Conservation (phyloP, 208 protist species). For the Trypanosoma lewisi region DNA sequence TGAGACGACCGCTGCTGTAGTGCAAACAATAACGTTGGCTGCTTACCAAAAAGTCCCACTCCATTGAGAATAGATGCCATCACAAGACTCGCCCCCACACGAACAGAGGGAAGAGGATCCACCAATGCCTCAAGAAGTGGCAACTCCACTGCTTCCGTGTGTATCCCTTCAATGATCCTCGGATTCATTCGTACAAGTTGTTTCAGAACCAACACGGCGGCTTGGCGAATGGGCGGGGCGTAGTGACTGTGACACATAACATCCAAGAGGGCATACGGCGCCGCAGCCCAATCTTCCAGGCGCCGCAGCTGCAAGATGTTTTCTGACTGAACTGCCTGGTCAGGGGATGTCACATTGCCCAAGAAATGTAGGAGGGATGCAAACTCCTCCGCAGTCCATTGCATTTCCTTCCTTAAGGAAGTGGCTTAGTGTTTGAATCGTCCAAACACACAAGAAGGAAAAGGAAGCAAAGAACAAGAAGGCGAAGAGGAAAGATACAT, state of each 20-base stretch:
- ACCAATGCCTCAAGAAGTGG: conserved; percentile 8
- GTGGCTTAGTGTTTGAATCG: too few species aligned
- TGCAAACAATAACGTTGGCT: conserved; percentile 4
- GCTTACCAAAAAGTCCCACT: not conserved
- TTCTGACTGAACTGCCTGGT: conserved; percentile 28
- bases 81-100: conserved; percentile 15
- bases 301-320: conserved; percentile 32
- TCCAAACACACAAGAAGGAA: conserved; percentile 13
- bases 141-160: conserved; percentile 1
- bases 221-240: conserved; percentile 1
- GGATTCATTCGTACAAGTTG: conserved; percentile 17
- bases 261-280: conserved; percentile 24
- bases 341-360: conserved; percentile 29
- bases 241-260: conserved; percentile 18
- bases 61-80: conserved; percentile 11
- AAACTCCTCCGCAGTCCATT: conserved; percentile 33
- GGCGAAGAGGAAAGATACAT: not conserved
- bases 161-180: not conserved
- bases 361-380: conserved; percentile 33
- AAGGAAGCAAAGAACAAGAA: conserved; percentile 16
- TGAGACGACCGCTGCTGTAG: not conserved
- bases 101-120: conserved; percentile 11
- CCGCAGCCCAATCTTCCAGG: conserved; percentile 24
- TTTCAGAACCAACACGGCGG: conserved; percentile 18
- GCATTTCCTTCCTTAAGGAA: too few species aligned